Evolutionary conservation across 371 early-diverging fungal species (phyloP).

Genomic region (Circinella umbellata): DNA sequence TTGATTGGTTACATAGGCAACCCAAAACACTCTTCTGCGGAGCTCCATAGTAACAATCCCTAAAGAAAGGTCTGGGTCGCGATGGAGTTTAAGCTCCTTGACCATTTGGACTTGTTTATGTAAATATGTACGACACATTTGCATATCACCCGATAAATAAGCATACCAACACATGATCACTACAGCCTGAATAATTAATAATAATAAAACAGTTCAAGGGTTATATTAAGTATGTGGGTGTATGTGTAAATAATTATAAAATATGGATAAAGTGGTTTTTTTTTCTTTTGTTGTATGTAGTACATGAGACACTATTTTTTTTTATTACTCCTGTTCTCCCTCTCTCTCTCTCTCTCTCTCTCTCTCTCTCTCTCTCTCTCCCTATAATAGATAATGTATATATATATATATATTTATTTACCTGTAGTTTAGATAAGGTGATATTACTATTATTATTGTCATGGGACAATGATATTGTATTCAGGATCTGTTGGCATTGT

Average conservation of each 20-base stretch:
- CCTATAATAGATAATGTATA: no score
- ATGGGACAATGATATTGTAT: conserved; percentile 5
- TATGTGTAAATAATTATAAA: no score
- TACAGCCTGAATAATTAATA: conserved; percentile 7
- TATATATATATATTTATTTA: not conserved
- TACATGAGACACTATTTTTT: no score
- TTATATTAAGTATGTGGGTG: no score
- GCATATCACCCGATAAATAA: conserved; percentile 19
- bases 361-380: not conserved
- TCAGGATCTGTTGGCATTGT: conserved; percentile 1
- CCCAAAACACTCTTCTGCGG: conserved; percentile 48
- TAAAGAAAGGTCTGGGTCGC: conserved; percentile 15
- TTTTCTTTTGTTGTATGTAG: no score
- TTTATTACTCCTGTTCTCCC: no score
- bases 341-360: not conserved
- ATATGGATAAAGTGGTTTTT: no score
- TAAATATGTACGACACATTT: conserved; percentile 10
- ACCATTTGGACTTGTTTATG: not conserved
- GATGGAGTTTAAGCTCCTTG: conserved; percentile 15
- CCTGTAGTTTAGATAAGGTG: conserved; percentile 7
- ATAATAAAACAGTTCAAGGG: no score
- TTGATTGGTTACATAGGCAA: conserved; percentile 42
- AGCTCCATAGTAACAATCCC: conserved; percentile 35
- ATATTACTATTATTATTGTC: conserved; percentile 2
- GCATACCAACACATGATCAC: conserved; percentile 22